Evolutionary conservation across 2,329 filamentous ascomycete genomes (phyloP).

Genomic region (Penicillium italicum): DNA sequence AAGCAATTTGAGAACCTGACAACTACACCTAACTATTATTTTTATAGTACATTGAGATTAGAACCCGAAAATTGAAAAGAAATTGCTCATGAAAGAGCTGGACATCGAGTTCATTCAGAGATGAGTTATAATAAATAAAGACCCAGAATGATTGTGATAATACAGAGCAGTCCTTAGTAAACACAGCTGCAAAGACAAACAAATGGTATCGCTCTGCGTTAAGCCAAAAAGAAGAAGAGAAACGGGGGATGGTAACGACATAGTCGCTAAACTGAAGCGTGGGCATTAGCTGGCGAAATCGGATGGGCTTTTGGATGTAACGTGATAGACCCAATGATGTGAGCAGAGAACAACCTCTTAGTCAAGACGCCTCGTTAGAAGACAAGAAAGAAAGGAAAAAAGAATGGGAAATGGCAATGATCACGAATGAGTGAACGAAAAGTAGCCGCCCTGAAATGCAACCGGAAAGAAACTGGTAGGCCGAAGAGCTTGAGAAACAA

Average conservation of each 20-base stretch:
- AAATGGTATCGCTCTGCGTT: constrained; percentile 39
- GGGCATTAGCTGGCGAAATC: constrained; percentile 21
- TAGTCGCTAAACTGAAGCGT: constrained; percentile 26
- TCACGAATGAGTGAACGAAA: constrained; percentile 10
- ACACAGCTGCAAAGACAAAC: constrained; percentile 22
- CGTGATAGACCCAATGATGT: constrained; percentile 18
- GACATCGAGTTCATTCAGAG: constrained; percentile 4
- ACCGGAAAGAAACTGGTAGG: constrained; percentile 19
- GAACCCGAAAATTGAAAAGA: not conserved
- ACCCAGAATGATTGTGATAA: constrained; percentile 18
- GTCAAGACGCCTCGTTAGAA: constrained; percentile 21
- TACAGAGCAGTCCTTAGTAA: constrained; percentile 20
- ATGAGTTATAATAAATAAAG: constrained; percentile 6
- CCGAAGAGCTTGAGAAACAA: constrained; percentile 16
- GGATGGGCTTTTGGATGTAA: constrained; percentile 25
- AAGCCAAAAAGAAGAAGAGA: constrained; percentile 22
- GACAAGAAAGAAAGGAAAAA: constrained; percentile 10
- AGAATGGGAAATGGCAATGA: constrained; percentile 4
- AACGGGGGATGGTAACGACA: constrained; percentile 3
- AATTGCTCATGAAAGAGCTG: constrained; percentile 1
- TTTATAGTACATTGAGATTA: no score
- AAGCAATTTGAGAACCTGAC: not conserved
- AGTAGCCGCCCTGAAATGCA: constrained; percentile 28
- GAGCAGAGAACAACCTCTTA: constrained; percentile 19
- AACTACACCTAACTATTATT: not conserved